Evolutionary conservation across 2,329 filamentous ascomycete genomes (phyloP), one percentile per base, ranked within the genome.

Genomic region (Neospermospora avenae): DNA sequence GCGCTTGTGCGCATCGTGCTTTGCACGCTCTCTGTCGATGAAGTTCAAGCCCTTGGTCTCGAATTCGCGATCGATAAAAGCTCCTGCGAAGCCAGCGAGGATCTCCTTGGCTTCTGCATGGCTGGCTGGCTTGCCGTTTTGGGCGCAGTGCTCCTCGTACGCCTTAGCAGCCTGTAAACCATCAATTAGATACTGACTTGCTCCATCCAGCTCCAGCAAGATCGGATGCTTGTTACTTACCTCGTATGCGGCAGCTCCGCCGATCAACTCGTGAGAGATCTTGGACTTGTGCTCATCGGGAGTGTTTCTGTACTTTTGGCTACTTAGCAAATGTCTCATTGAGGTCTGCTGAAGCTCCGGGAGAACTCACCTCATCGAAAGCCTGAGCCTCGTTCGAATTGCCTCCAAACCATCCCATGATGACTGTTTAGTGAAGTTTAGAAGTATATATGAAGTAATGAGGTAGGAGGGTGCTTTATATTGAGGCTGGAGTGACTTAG

Each of bases 31-130:
- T 11, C 60, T 53, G 42, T 59, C 60, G 8, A 62, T 31, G 18
- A 57, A 53, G 54, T 59, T 37, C 16, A 58, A 51, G 35, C 55
- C 59, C 24, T 46, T 41, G 14, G 59, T 58, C 55, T 61, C 59
- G 44, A 58, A 55, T 22, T 61, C 59, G 13, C 59, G 25, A 51
- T 62, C 59, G 45, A 62, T 58, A 37, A 62, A 62, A 31, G 59
- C 59, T 10, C 59, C 59, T 16, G 59, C 59, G 1, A 62, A 44
- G 7, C 59, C 59, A 28, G 59, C 59, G 14, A 62, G 59, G 20
- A 62, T 45, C 51, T 62, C 59, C 45, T 62, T 62, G 14, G 59
- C 59, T 24, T 62, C 55, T 5, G 59, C 59, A 16, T 62, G 59
- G 42, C 49, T 55, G 3, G 48, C 41, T 3, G 55, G 59, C 34